These are phyloP conservation scores for Aspergillus sp. DNA, from an alignment of 2,329 filamentous ascomycete species.

Conservation along the genomic window DNA sequence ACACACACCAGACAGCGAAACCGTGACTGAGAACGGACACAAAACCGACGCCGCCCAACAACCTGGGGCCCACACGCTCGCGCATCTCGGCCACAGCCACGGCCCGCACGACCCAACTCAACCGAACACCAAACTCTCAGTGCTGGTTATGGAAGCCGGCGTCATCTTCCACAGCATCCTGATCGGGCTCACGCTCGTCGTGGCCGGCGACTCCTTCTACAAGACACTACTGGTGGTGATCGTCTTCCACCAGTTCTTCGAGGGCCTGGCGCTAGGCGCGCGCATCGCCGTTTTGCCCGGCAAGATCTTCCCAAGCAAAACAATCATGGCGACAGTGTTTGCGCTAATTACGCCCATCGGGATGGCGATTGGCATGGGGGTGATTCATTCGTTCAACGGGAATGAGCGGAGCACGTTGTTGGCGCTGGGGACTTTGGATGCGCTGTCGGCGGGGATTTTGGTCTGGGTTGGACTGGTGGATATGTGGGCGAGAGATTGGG, in stretches of 20 bases:
- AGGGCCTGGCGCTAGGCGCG: constrained; percentile 71
- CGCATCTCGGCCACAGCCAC: constrained; percentile 35
- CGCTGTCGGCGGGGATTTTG: constrained; percentile 71
- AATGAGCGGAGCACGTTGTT: constrained; percentile 68
- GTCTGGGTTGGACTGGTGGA: constrained; percentile 79
- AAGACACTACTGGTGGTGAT: constrained; percentile 61
- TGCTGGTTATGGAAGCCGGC: constrained; percentile 70
- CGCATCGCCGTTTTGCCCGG: constrained; percentile 62
- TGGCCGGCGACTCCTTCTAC: constrained; percentile 53
- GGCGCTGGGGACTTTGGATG: constrained; percentile 71
- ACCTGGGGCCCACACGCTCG: constrained; percentile 12
- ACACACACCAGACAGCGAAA: neutral
- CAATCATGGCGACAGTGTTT: constrained; percentile 63
- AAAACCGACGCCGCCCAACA: neutral
- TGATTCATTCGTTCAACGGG: constrained; percentile 69
- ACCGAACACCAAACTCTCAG: constrained; percentile 55
- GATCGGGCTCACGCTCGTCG: constrained; percentile 50
- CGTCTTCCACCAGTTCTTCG: constrained; percentile 76
- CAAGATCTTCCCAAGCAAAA: constrained; percentile 41
- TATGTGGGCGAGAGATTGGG: constrained; percentile 78
- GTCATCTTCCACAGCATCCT: constrained; percentile 70
- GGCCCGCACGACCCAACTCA: constrained; percentile 28
- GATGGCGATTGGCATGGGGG: constrained; percentile 77
- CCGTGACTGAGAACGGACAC: neutral
- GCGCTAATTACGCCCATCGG: constrained; percentile 72